Conservation (phyloP, 2,329 filamentous ascomycete genomes). For the Neocatenulostroma microsporum region DNA sequence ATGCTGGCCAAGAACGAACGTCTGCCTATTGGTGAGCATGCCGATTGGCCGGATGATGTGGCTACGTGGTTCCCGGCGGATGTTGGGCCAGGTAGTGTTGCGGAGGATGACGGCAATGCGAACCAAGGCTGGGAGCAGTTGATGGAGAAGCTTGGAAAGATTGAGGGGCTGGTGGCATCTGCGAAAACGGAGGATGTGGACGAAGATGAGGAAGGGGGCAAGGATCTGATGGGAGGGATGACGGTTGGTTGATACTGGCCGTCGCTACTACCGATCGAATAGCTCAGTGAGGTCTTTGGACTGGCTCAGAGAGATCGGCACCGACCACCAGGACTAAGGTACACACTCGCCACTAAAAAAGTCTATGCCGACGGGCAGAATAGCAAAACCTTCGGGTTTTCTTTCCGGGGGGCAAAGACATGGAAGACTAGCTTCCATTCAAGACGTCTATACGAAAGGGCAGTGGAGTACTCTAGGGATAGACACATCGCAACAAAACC, state of each 20-base stretch:
- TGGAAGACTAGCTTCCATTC: too few species aligned
- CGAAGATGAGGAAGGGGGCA: conserved; percentile 1
- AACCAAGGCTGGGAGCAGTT: conserved; percentile 22
- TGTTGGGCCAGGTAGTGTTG: conserved; percentile 5
- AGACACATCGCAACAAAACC: too few species aligned
- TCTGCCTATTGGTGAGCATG: conserved; percentile 19
- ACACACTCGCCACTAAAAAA: too few species aligned
- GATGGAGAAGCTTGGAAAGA: conserved; percentile 19
- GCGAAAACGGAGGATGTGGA: background rate
- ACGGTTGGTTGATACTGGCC: conserved; percentile 7
- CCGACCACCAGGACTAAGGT: too few species aligned
- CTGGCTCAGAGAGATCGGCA: too few species aligned
- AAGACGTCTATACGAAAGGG: too few species aligned
- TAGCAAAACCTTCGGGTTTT: too few species aligned
- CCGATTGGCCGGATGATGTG: conserved; percentile 22
- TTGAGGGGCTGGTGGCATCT: conserved; percentile 14
- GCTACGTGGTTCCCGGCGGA: conserved; percentile 26
- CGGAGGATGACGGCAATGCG: conserved; percentile 6
- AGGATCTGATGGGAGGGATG: conserved; percentile 7
- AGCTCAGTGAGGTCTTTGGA: too few species aligned
- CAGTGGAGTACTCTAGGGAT: too few species aligned
- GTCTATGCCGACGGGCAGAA: too few species aligned
- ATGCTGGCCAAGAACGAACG: conserved; percentile 22
- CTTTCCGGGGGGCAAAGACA: too few species aligned
- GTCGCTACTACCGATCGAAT: too few species aligned